Evolutionary conservation across 2,329 filamentous ascomycete species (phyloP), one percentile per base, ranked within the genome.

Genomic region (Fonsecaea nubica): DNA sequence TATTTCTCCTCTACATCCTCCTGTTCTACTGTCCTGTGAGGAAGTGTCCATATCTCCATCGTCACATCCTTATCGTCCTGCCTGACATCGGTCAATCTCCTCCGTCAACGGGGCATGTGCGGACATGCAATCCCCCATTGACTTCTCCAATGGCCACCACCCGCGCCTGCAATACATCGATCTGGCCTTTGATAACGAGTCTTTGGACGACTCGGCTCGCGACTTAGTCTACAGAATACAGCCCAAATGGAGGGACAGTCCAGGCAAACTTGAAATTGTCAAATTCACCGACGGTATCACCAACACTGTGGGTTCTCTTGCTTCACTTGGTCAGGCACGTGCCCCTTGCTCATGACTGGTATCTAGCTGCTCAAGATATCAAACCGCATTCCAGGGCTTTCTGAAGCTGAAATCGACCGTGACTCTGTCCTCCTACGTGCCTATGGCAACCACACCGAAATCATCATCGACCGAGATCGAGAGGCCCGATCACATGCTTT

Each of bases 271-370:
- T 74, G 89, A 95, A 75, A 92, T 98, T 76, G 85, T 92, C 72
- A 90, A 91, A 71, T 99, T 98, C 82, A 99, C 93, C 45, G 95
- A 99, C 75, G 95, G 95, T 76, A 99, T 98, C 81, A 99, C 95
- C 72, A 99, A 99, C 80, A 98, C 93, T 71, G 86, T 88, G 80
- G 72, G 85, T 83, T 62, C 45, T 38, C 38, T 30, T 45, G 55
- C 56, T 66, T 66, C 55, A 61, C 21, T 42, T 38, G 0, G 10
- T n/a, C 50, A 55, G 60, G 66, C 68, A 72, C 70, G 70, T 70
- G 70, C 69, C 56, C 68, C 63, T 35, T 4, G 69, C 72, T 75
- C 69, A 76, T 72, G 32, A 57, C 60, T 58, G 64, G 18, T 36
- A n/a, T 69, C 35, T 74, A 84, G 82, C 79, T 85, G 57, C 75